These are phyloP conservation scores for Trichoderma orchidacearum DNA, from an alignment of 495 filamentous ascomycete species.

Conservation along the genomic window DNA sequence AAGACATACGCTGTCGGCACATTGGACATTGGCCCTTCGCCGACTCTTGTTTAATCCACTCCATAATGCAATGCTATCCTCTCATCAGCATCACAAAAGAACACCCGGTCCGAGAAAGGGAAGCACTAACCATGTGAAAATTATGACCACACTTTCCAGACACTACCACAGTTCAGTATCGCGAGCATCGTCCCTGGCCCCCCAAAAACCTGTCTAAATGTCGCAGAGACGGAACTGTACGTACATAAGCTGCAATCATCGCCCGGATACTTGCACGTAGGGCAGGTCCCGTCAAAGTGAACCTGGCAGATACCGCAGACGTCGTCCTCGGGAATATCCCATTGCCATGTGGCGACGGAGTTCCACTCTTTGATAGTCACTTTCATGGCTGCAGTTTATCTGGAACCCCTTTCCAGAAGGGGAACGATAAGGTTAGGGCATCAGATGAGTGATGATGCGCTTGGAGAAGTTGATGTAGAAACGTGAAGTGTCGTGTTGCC, in stretches of 20 bases:
- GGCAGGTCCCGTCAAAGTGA: slow-evolving; percentile 94
- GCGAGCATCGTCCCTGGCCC: not conserved
- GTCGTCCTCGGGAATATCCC: slow-evolving; percentile 96
- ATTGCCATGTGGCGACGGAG: slow-evolving; percentile 89
- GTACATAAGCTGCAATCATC: slow-evolving; percentile 86
- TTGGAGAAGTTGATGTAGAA: not conserved
- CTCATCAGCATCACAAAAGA: not conserved
- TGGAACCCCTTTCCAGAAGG: not conserved
- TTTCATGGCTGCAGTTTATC: slow-evolving; percentile 51
- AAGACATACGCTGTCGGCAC: slow-evolving; percentile 78
- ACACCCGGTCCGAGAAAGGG: not conserved
- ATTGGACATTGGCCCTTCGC: slow-evolving; percentile 93
- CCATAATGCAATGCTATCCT: slow-evolving; percentile 76
- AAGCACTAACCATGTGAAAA: slow-evolving; percentile 76
- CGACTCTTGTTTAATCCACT: slow-evolving; percentile 90
- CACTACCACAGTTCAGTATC: slow-evolving; percentile 35
- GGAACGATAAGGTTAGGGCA: not conserved
- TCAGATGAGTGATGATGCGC: not conserved
- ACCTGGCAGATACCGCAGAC: slow-evolving; percentile 98
- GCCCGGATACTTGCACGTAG: slow-evolving; percentile 93
- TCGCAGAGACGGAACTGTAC: slow-evolving; percentile 14
- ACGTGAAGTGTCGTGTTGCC: not conserved
- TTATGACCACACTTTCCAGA: slow-evolving; percentile 93
- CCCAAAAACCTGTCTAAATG: too few relatives aligned
- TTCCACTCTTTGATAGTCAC: slow-evolving; percentile 88